A percentile compares a stretch with the other conserved stretches of the same genome.
phyloP scores from a whole-genome alignment of 371 early-diverging fungal species.

The Mucor irregularis region DNA sequence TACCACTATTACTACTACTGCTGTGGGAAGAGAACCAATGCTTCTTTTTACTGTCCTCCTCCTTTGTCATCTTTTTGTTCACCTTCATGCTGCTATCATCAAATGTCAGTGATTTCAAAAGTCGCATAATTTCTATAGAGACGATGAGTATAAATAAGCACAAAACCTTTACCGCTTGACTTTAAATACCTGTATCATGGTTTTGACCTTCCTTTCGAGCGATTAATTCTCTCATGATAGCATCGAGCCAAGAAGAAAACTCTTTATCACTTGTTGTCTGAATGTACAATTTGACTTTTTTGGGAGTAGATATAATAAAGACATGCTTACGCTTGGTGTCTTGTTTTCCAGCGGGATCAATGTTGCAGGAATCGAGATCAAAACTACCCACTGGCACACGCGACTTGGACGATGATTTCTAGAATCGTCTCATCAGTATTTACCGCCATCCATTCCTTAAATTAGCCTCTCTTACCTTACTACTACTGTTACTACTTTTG shows the following conservation, averaged over 20 bases:
- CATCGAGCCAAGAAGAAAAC: slow-evolving; percentile 46
- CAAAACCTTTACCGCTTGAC: not conserved
- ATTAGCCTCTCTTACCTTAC: no score
- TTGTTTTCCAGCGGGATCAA: slow-evolving; percentile 45
- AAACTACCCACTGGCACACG: slow-evolving; percentile 48
- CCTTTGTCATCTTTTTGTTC: slow-evolving; percentile 23
- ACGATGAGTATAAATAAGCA: no score
- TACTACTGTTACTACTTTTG: no score
- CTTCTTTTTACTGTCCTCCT: slow-evolving; percentile 7
- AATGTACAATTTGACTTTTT: slow-evolving; percentile 40
- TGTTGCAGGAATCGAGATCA: slow-evolving; percentile 46
- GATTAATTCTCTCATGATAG: slow-evolving; percentile 52
- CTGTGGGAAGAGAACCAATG: slow-evolving; percentile 17
- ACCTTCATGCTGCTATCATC: slow-evolving; percentile 31
- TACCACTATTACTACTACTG: not conserved
- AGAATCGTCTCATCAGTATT: no score
- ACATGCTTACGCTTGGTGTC: slow-evolving; percentile 35
- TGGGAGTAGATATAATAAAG: slow-evolving; percentile 34
- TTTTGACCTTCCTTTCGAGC: slow-evolving; percentile 34
- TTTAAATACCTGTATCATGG: slow-evolving; percentile 10
- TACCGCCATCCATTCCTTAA: no score
- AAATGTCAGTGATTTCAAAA: slow-evolving; percentile 18
- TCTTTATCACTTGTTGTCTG: slow-evolving; percentile 45
- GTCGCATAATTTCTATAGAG: slow-evolving; percentile 26
- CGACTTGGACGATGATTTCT: slow-evolving; percentile 27